phyloP scores from a whole-genome alignment of 495 filamentous ascomycete genomes.

The Lindgomyces ingoldianus region DNA sequence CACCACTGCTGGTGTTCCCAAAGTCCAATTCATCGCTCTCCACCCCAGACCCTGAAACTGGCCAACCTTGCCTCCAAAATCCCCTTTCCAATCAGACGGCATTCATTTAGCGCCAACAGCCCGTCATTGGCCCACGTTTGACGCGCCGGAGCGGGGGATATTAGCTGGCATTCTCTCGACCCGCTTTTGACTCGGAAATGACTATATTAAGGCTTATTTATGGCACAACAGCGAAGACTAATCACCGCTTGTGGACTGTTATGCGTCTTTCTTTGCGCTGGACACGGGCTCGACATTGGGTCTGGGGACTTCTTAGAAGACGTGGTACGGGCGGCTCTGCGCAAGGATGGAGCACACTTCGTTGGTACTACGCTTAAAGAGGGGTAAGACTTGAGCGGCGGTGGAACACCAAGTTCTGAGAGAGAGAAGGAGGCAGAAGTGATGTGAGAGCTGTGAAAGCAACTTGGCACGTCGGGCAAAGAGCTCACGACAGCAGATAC shows the following conservation, averaged over 20 bases:
- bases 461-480: not conserved
- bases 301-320: not conserved
- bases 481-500: not conserved
- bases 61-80: not conserved
- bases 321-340: not conserved
- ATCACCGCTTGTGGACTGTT: not conserved
- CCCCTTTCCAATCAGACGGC: not conserved
- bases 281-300: not conserved
- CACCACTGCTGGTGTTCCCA: not conserved
- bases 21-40: not conserved
- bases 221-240: not conserved
- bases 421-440: not conserved
- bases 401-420: not conserved
- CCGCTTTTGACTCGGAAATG: not conserved
- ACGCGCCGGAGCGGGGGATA: not conserved
- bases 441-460: not conserved
- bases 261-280: not conserved
- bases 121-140: not conserved
- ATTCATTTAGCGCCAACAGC: not conserved
- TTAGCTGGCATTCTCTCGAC: not conserved
- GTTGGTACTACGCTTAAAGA: not conserved
- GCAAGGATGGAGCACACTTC: not conserved
- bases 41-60: not conserved
- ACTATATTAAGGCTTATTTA: conserved; percentile 8
- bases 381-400: not conserved